Evolutionary conservation across 257 asterid species (phyloP).

Genomic region (Ilex asprella): DNA sequence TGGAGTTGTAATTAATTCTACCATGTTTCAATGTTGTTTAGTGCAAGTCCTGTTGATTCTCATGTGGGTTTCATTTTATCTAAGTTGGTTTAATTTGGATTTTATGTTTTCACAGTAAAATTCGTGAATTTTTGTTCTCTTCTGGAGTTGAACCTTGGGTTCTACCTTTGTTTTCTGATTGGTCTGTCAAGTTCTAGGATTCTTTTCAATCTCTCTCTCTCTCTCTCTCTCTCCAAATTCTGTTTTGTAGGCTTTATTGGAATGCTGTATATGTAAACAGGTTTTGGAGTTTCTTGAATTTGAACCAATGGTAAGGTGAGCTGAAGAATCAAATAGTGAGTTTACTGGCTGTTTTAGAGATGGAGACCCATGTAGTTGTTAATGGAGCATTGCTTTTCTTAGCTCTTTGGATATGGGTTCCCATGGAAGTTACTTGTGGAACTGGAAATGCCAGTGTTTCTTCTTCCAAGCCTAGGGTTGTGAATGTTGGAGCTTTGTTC

Average conservation of each 20-base stretch:
- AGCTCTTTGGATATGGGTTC: conserved; percentile 29
- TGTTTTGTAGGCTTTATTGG: conserved; percentile 3
- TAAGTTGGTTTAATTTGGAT: no score
- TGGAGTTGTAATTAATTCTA: no score
- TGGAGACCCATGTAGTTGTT: conserved; percentile 17
- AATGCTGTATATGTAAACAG: conserved; percentile 11
- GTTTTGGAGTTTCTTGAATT: conserved; percentile 22
- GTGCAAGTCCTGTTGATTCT: no score
- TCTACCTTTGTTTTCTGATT: neutral
- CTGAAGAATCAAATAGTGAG: conserved; percentile 6
- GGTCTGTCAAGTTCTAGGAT: no score
- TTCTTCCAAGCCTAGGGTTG: conserved; percentile 26
- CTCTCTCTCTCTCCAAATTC: no score
- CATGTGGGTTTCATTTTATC: no score
- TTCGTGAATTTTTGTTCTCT: no score
- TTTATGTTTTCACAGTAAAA: no score
- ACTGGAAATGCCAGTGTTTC: conserved; percentile 25
- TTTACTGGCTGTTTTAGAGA: conserved; percentile 10
- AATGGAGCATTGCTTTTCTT: conserved; percentile 26
- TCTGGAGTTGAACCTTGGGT: neutral
- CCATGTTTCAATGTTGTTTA: no score
- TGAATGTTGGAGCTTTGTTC: conserved; percentile 79
- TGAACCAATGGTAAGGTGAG: conserved; percentile 21
- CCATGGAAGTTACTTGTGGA: conserved; percentile 26
- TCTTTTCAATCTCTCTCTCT: no score